These are phyloP conservation scores for Metschnikowia drakensbergensis DNA, from an alignment of 805 yeast genomes.

Conservation along the genomic window DNA sequence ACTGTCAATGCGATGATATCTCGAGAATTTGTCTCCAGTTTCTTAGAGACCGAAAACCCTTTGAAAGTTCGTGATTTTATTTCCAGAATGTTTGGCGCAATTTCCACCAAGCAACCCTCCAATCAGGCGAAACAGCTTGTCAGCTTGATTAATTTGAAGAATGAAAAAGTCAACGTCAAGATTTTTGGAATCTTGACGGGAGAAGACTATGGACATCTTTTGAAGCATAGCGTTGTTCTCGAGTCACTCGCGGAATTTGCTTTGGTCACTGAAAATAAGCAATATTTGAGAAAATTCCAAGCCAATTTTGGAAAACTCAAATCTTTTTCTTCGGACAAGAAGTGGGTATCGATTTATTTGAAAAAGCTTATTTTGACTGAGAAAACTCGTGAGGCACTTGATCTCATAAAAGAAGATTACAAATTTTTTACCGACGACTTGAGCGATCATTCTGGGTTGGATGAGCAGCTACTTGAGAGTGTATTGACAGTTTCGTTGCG, in stretches of 20 bases:
- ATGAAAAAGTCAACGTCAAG: slow-evolving; percentile 27
- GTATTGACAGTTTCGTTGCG: slow-evolving; percentile 16
- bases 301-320: slow-evolving; percentile 11
- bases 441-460: neutral
- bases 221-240: slow-evolving; percentile 8
- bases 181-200: slow-evolving; percentile 17
- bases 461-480: slow-evolving; percentile 6
- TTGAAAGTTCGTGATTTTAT: slow-evolving; percentile 21
- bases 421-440: slow-evolving; percentile 8
- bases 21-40: slow-evolving; percentile 23
- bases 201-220: slow-evolving; percentile 6
- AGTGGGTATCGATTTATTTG: slow-evolving; percentile 22
- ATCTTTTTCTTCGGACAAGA: slow-evolving; percentile 8
- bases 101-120: neutral
- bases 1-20: slow-evolving; percentile 34
- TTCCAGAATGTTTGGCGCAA: slow-evolving; percentile 18
- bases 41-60: slow-evolving; percentile 17
- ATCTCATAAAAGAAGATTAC: slow-evolving; percentile 4
- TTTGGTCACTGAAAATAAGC: slow-evolving; percentile 18
- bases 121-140: slow-evolving; percentile 7
- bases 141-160: slow-evolving; percentile 19
- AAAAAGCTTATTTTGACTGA: slow-evolving; percentile 12
- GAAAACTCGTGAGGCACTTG: slow-evolving; percentile 2
- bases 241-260: slow-evolving; percentile 6
- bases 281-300: slow-evolving; percentile 17